Evolutionary conservation across 352 stramenopile species (phyloP).

Genomic region (Globisporangium nunn): DNA sequence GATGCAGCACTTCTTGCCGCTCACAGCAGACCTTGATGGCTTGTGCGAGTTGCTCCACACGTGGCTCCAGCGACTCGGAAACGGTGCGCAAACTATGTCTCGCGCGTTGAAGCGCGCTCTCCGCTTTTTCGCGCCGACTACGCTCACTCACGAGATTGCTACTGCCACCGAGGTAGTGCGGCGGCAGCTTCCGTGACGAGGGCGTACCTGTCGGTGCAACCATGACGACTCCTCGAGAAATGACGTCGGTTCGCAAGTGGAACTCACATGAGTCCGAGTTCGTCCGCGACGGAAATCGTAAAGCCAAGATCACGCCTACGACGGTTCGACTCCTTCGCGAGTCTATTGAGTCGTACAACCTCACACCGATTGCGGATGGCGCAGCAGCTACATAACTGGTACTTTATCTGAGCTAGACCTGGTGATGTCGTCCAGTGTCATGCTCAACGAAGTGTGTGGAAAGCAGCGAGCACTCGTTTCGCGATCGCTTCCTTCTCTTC

Average conservation of each 20-base stretch:
- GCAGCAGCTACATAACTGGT: too few species aligned
- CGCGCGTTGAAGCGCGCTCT: constrained; percentile 31
- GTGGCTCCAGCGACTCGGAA: constrained; percentile 32
- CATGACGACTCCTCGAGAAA: background rate
- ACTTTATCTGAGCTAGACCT: background rate
- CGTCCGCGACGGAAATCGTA: too few species aligned
- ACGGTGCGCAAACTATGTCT: constrained; percentile 29
- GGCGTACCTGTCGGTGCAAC: background rate
- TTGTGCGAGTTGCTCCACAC: constrained; percentile 36
- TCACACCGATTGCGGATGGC: too few species aligned
- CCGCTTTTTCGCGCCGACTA: constrained; percentile 44
- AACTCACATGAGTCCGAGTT: too few species aligned
- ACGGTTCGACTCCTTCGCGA: too few species aligned
- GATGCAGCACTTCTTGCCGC: background rate
- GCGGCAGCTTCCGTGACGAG: constrained; percentile 4
- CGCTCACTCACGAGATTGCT: constrained; percentile 59
- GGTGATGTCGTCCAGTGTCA: background rate
- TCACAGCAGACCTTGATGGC: constrained; percentile 35
- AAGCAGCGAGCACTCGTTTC: background rate
- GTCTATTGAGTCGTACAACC: too few species aligned
- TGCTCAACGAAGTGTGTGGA: background rate
- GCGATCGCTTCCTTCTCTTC: constrained; percentile 1
- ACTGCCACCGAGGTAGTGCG: constrained; percentile 56
- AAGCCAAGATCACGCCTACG: too few species aligned
- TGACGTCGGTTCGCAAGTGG: too few species aligned